phyloP scores from a whole-genome alignment of 129 eudicot genomes.

The Tagetes patula region DNA sequence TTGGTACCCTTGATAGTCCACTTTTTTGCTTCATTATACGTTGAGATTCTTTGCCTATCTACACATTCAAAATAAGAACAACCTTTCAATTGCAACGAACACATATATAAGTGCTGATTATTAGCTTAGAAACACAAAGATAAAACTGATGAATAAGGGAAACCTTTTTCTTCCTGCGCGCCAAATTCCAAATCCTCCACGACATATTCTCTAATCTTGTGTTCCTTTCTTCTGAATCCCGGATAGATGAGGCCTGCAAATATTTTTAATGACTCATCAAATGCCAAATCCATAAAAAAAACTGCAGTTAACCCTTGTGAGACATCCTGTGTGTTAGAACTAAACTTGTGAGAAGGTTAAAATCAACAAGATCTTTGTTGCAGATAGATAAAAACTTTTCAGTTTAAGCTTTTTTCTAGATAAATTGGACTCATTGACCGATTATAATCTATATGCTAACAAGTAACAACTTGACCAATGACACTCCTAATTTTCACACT shows the following conservation, averaged over 20 bases:
- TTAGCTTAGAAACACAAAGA: background rate
- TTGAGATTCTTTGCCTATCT: slow-evolving; percentile 68
- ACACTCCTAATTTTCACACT: too few relatives aligned
- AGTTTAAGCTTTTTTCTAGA: background rate
- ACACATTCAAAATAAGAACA: slow-evolving; percentile 20
- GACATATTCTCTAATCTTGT: slow-evolving; percentile 84
- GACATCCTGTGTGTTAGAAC: background rate
- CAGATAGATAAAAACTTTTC: background rate
- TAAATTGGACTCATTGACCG: background rate
- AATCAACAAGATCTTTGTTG: background rate
- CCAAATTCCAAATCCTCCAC: slow-evolving; percentile 95
- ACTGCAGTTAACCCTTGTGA: background rate
- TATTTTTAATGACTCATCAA: slow-evolving; percentile 9
- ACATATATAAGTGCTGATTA: background rate
- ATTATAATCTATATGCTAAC: too few relatives aligned
- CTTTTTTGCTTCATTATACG: slow-evolving; percentile 38
- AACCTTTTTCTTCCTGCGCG: slow-evolving; percentile 82
- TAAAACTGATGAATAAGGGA: background rate
- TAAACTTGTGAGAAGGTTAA: background rate
- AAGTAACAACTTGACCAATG: too few relatives aligned
- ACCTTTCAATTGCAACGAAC: background rate
- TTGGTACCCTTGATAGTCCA: slow-evolving; percentile 56
- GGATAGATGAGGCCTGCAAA: slow-evolving; percentile 69
- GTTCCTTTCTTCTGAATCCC: slow-evolving; percentile 85
- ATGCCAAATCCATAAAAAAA: background rate